phyloP scores from a whole-genome alignment of 805 yeast genomes.

The Candida patagonica region DNA sequence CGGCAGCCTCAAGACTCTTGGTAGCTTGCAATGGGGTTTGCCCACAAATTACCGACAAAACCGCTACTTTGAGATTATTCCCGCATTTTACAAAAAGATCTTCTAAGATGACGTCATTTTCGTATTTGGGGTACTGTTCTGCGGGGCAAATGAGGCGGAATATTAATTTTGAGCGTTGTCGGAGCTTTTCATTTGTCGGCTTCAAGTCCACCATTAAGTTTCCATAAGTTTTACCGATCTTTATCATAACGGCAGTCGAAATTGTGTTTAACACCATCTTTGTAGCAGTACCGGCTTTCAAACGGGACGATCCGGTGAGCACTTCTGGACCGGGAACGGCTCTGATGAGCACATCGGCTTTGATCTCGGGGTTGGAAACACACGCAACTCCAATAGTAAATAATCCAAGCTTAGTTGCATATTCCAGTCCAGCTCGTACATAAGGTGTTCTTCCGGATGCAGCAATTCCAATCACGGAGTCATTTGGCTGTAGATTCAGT shows the following conservation, averaged over 20 bases:
- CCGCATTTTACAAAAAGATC: conserved; percentile 11
- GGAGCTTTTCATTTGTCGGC: conserved; percentile 18
- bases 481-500: conserved; percentile 14
- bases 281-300: conserved; percentile 24
- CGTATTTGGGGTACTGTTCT: neutral
- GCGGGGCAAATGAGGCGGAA: conserved; percentile 12
- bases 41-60: conserved; percentile 18
- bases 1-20: conserved; percentile 6
- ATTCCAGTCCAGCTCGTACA: conserved; percentile 19
- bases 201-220: conserved; percentile 22
- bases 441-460: conserved; percentile 26
- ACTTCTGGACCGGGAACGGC: conserved; percentile 22
- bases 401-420: conserved; percentile 19
- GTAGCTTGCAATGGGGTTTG: conserved; percentile 9
- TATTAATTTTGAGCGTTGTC: conserved; percentile 16
- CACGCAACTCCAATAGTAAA: conserved; percentile 19
- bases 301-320: conserved; percentile 21
- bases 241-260: conserved; percentile 20
- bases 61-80: conserved; percentile 16
- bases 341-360: conserved; percentile 13
- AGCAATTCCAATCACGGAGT: conserved; percentile 23
- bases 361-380: conserved; percentile 14
- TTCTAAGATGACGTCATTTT: conserved; percentile 9
- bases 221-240: conserved; percentile 20
- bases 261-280: conserved; percentile 21